Percentiles rank a stretch among this genome's conserved stretches.
Conservation (phyloP, 2,329 filamentous ascomycete species). For the Cladophialophora chaetospira region DNA sequence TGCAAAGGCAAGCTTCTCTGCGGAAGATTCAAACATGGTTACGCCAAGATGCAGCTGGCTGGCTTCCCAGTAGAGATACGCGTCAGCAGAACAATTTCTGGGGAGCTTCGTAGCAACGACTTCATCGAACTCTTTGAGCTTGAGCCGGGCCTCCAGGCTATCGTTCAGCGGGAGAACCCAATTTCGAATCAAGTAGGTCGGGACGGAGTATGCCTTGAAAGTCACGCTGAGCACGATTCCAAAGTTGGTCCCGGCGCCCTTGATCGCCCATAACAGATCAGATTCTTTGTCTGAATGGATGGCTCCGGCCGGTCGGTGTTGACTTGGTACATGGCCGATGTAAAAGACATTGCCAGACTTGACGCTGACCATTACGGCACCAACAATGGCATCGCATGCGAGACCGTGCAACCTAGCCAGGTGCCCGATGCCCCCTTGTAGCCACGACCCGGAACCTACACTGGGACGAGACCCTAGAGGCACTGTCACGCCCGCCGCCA, state of each 20-base stretch:
- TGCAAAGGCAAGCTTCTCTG: conserved; percentile 9
- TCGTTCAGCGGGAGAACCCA: conserved; percentile 45
- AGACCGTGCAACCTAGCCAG: conserved; percentile 59
- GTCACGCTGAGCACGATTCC: conserved; percentile 42
- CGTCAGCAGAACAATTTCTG: conserved; percentile 53
- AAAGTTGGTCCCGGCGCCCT: conserved; percentile 45
- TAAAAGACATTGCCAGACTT: conserved; percentile 50
- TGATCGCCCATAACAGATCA: conserved; percentile 45
- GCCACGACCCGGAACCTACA: conserved; percentile 64
- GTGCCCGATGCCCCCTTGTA: conserved; percentile 67
- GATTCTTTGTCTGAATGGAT: conserved; percentile 51
- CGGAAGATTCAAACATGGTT: conserved; percentile 49
- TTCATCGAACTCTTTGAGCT: conserved; percentile 46
- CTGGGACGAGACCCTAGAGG: conserved; percentile 64
- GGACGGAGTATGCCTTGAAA: conserved; percentile 52
- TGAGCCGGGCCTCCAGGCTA: conserved; percentile 38
- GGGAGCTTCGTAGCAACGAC: conserved; percentile 45
- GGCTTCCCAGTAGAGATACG: conserved; percentile 57
- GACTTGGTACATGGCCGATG: conserved; percentile 55
- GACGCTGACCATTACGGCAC: conserved; percentile 60
- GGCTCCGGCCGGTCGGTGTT: conserved; percentile 46
- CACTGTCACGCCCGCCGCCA: conserved; percentile 54
- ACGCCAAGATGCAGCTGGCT: conserved; percentile 55
- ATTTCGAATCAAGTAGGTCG: conserved; percentile 44
- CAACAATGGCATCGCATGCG: conserved; percentile 61